phyloP scores from a whole-genome alignment of 2,329 filamentous ascomycete genomes.

The Nemania abortiva region DNA sequence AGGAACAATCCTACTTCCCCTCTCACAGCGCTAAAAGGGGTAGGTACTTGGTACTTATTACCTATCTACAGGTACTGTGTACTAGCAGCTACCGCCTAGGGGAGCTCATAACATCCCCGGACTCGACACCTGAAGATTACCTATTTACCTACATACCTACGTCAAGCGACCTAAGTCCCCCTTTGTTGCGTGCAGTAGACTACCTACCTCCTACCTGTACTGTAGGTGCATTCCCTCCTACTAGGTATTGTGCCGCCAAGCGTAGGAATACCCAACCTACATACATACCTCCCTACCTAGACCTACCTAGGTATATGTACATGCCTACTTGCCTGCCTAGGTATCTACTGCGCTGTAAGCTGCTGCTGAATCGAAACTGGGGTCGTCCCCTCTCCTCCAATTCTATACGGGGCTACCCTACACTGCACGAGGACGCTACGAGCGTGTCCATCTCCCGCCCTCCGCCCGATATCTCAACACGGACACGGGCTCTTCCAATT shows the following conservation, averaged over 20 bases:
- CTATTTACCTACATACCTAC: constrained; percentile 6
- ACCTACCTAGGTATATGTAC: neutral
- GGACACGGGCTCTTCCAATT: constrained; percentile 32
- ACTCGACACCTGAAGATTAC: neutral
- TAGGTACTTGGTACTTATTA: neutral
- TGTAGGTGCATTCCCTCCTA: too few species aligned
- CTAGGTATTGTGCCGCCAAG: constrained; percentile 2
- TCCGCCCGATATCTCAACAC: constrained; percentile 35
- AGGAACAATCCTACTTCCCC: neutral
- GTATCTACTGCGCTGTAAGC: constrained; percentile 5
- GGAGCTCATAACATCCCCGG: neutral
- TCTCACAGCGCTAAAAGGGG: neutral
- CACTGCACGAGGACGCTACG: constrained; percentile 27
- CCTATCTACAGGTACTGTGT: neutral
- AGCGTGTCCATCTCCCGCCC: constrained; percentile 33
- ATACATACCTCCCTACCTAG: neutral
- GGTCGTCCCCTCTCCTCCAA: constrained; percentile 38
- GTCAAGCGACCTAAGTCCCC: neutral
- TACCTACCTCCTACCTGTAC: neutral
- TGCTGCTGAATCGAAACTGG: constrained; percentile 20
- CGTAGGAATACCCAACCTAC: constrained; percentile 21
- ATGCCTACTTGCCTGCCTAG: neutral
- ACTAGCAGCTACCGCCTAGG: neutral
- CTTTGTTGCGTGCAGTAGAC: constrained; percentile 1
- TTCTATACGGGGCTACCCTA: constrained; percentile 26